A percentile compares a stretch with the other conserved stretches of the same genome.
Evolutionary conservation across 306 rosid genomes (phyloP).

Genomic region (Cucurbita moschata): DNA sequence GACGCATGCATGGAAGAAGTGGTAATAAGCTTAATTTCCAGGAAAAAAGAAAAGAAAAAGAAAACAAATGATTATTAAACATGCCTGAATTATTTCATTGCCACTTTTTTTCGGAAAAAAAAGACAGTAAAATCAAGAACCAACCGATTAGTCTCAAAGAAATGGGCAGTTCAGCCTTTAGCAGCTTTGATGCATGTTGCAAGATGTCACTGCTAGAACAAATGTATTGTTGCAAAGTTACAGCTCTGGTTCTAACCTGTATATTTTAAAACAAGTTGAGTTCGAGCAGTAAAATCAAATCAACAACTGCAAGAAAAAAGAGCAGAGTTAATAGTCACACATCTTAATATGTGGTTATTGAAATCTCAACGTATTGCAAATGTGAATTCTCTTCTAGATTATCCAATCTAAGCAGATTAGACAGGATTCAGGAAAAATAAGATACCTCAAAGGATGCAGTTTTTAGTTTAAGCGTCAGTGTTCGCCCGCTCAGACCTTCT

Average conservation of each 20-base stretch:
- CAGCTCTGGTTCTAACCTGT: slow-evolving; percentile 79
- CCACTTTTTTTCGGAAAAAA: not conserved
- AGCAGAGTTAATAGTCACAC: not conserved
- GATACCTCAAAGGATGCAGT: slow-evolving; percentile 83
- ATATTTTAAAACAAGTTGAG: slow-evolving; percentile 10
- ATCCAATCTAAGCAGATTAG: not conserved
- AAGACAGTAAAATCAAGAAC: slow-evolving; percentile 1
- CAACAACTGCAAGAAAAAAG: not conserved
- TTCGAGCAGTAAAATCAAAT: not conserved
- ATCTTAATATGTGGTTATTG: not conserved
- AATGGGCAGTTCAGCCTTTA: slow-evolving; percentile 86
- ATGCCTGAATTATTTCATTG: not conserved
- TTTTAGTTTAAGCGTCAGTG: slow-evolving; percentile 81
- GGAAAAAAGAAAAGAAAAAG: not conserved
- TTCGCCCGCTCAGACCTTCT: slow-evolving; percentile 70
- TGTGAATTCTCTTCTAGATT: not conserved
- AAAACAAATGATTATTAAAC: not conserved
- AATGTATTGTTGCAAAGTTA: slow-evolving; percentile 57
- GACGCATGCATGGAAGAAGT: not conserved
- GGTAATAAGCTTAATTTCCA: not conserved
- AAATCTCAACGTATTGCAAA: not conserved
- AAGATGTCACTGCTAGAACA: slow-evolving; percentile 61
- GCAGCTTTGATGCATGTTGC: slow-evolving; percentile 68
- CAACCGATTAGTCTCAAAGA: slow-evolving; percentile 78
- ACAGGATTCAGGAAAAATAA: not conserved